These are phyloP conservation scores for Musa troglodytarum DNA, from an alignment of 176 grass and related monocot species.

Conservation along the genomic window DNA sequence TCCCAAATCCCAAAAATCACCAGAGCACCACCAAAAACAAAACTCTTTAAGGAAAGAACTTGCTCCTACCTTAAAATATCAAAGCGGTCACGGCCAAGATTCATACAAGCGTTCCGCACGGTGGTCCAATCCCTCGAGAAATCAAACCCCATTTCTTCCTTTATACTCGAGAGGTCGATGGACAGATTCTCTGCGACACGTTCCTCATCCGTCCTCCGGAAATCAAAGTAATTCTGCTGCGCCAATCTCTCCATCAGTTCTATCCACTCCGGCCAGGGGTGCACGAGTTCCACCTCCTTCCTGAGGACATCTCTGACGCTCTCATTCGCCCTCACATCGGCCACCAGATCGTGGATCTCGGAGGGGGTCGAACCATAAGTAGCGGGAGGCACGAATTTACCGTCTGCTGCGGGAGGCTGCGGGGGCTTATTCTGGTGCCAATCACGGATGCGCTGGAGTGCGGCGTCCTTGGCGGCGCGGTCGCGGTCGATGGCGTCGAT, in stretches of 20 bases:
- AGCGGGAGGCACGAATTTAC: background rate
- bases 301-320: conserved; percentile 47
- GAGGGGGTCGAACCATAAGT: background rate
- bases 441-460: conserved; percentile 75
- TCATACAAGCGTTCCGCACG: conserved; percentile 82
- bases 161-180: conserved; percentile 49
- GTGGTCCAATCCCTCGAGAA: conserved; percentile 83
- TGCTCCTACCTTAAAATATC: conserved; percentile 70
- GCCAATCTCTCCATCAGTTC: conserved; percentile 80
- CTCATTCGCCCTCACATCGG: conserved; percentile 20
- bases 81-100: conserved; percentile 80
- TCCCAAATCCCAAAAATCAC: background rate
- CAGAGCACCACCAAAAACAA: background rate
- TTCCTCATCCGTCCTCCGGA: conserved; percentile 30
- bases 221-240: conserved; percentile 74
- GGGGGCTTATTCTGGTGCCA: conserved; percentile 35
- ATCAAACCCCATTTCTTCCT: conserved; percentile 56
- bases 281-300: conserved; percentile 84
- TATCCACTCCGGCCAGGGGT: conserved; percentile 96
- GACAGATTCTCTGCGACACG: conserved; percentile 39
- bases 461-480: conserved; percentile 56
- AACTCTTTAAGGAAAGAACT: background rate
- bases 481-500: conserved; percentile 66
- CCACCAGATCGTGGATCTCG: background rate
- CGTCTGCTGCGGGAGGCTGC: background rate